These are phyloP conservation scores for Gonapodya prolifera DNA, from an alignment of 192 early-diverging fungal species.

Conservation along the genomic window DNA sequence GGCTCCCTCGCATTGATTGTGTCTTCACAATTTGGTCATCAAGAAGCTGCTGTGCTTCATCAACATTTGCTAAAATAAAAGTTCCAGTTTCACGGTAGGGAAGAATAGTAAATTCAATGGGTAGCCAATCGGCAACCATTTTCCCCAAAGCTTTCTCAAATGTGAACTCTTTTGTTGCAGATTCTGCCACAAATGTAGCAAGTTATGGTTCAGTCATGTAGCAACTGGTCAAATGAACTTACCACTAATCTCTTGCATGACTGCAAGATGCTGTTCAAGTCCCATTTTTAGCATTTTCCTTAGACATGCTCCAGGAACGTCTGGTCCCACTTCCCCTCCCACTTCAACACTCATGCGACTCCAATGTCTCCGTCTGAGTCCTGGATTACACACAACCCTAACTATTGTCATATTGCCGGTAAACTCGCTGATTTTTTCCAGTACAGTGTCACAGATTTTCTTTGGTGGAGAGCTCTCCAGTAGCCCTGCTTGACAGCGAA, in stretches of 20 bases:
- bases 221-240: slow-evolving; percentile 10
- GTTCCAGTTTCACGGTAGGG: slow-evolving; percentile 49
- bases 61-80: slow-evolving; percentile 38
- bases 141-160: slow-evolving; percentile 51
- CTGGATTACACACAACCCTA: slow-evolving; percentile 46
- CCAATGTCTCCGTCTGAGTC: slow-evolving; percentile 49
- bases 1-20: slow-evolving; percentile 53
- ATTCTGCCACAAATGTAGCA: slow-evolving; percentile 20
- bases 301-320: slow-evolving; percentile 25
- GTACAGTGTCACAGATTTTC: slow-evolving; percentile 44
- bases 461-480: slow-evolving; percentile 38
- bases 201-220: slow-evolving; percentile 7
- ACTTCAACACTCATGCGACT: slow-evolving; percentile 24
- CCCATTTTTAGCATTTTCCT: slow-evolving; percentile 48
- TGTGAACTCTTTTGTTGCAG: slow-evolving; percentile 50
- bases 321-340: slow-evolving; percentile 38
- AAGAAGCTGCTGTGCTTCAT: slow-evolving; percentile 46
- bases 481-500: slow-evolving; percentile 35
- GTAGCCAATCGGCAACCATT: slow-evolving; percentile 47
- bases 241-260: slow-evolving; percentile 48
- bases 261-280: slow-evolving; percentile 30
- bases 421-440: slow-evolving; percentile 52
- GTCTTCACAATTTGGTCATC: slow-evolving; percentile 59
- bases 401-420: slow-evolving; percentile 44
- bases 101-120: slow-evolving; percentile 33